Base-by-base conservation (phyloP, 164 flowering plant species). In the Buxus sempervirens region DNA sequence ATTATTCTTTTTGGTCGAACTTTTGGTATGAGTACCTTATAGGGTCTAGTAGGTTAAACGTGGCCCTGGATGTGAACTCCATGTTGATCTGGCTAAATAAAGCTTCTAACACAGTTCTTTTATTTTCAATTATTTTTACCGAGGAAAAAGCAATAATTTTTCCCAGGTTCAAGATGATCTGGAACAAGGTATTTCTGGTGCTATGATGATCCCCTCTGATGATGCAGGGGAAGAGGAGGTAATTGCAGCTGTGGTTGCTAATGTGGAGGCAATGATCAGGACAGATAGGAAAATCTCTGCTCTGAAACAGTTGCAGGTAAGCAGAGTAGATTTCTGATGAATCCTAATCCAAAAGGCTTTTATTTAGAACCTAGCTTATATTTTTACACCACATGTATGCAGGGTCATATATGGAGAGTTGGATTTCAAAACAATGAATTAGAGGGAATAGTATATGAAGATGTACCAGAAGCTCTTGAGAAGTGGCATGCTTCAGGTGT, bases 371-470 rank as follows among this genome's bases (percentile, higher is more conserved):
- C 20, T 16, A 38, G 5, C 21, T 64, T 49, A 28, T 54, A 22
- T 28, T 58, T 49, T 21, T 25, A 19, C 19, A 22, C 22, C 19
- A 58, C 58, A 25, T 26, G 12, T 62, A 32, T 73, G 71, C 82
- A 95, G 98, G 98, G 98, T 72, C 99, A 90, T 75, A 88, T 95
- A 76, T 95, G 99, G 99, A 76, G 85, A 72, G 90, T 98, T 61
- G 99, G 99, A 45, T 95, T 79, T 71, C 79, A 83, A 81, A 85
- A 71, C 27, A 85, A 83, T 64, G 97, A 92, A 81, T 55, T 95
- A 75, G 73, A 88, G 71, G 93, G 85, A 57, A 84, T 83, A 38
- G 90, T 95, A 66, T 95, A 75, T 77, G 97, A 88, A 58, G 99
- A 95, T 77, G 98, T 95, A 20, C 97, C 96, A 22, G 84, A 81